A percentile compares a stretch with the other conserved stretches of the same genome.
Conservation (phyloP, 2,329 filamentous ascomycete species). For the Coleophoma eucalyptorum region DNA sequence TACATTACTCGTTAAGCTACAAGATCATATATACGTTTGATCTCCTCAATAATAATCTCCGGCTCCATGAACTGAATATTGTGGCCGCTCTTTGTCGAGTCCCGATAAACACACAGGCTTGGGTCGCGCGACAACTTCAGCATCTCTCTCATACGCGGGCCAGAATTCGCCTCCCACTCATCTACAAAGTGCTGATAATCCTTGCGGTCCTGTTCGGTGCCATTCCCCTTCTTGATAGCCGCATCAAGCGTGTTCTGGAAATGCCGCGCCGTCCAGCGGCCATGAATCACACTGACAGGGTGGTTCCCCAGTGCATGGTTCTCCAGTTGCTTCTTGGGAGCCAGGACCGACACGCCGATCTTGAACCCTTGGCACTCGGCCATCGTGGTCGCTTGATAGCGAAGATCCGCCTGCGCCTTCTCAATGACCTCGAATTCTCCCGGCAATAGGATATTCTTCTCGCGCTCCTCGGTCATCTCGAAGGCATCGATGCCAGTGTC, state of each 20-base stretch:
- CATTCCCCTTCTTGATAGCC: constrained; percentile 9
- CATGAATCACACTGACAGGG: constrained; percentile 11
- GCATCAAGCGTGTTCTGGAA: constrained; percentile 10
- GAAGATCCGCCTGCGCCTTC: background rate
- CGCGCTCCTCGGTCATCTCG: background rate
- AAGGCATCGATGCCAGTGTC: constrained; percentile 2
- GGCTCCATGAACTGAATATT: constrained; percentile 4
- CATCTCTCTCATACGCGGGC: background rate
- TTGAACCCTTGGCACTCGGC: constrained; percentile 5
- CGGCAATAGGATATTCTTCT: constrained; percentile 2
- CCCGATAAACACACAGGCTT: background rate
- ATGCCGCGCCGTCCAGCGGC: constrained; percentile 5
- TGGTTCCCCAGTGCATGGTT: constrained; percentile 5
- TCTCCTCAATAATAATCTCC: background rate
- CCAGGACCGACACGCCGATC: constrained; percentile 2
- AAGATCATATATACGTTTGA: background rate
- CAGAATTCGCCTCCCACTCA: background rate
- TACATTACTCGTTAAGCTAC: no score
- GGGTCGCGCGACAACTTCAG: background rate
- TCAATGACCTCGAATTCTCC: constrained; percentile 4
- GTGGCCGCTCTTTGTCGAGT: constrained; percentile 1
- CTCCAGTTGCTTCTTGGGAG: constrained; percentile 13
- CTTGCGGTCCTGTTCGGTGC: constrained; percentile 6
- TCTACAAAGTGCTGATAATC: constrained; percentile 1
- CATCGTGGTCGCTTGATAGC: constrained; percentile 1